Conservation (phyloP, 1,139 yeast genomes). For the Lodderomyces metapsilosis region DNA sequence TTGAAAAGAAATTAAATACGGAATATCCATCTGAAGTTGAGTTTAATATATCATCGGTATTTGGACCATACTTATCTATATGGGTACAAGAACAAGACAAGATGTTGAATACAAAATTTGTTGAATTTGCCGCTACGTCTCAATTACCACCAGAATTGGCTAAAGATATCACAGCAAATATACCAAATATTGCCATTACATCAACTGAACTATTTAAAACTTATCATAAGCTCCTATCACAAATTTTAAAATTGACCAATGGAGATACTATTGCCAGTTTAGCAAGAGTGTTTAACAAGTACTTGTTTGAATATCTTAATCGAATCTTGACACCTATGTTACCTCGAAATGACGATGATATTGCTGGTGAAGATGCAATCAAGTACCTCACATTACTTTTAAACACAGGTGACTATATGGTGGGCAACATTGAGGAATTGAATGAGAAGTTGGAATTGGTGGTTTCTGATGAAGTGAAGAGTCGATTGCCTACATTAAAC, state of each 20-base stretch:
- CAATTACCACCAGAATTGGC: conserved; percentile 41
- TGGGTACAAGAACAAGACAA: conserved; percentile 91
- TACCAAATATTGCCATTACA: conserved; percentile 69
- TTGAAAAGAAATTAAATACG: conserved; percentile 69
- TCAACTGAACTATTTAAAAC: conserved; percentile 83
- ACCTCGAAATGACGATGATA: conserved; percentile 33
- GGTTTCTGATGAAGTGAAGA: conserved; percentile 35
- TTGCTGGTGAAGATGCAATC: conserved; percentile 50
- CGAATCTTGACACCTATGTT: conserved; percentile 61
- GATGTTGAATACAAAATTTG: conserved; percentile 56
- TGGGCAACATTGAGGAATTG: conserved; percentile 73
- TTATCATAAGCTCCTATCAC: conserved; percentile 70
- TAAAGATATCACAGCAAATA: conserved; percentile 28
- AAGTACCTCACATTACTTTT: conserved; percentile 68
- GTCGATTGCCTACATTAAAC: conserved; percentile 47
- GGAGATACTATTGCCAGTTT: conserved; percentile 67
- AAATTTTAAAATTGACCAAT: conserved; percentile 70
- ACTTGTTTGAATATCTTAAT: conserved; percentile 63
- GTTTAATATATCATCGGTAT: conserved; percentile 64
- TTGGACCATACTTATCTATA: conserved; percentile 77
- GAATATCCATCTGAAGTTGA: conserved; percentile 44
- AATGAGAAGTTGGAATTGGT: conserved; percentile 60
- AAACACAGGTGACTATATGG: conserved; percentile 88
- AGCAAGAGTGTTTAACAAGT: conserved; percentile 63
- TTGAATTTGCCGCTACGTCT: conserved; percentile 54